A percentile compares a stretch with the other conserved stretches of the same genome.
phyloP scores from a whole-genome alignment of 805 yeast genomes.

The Candida pini region DNA sequence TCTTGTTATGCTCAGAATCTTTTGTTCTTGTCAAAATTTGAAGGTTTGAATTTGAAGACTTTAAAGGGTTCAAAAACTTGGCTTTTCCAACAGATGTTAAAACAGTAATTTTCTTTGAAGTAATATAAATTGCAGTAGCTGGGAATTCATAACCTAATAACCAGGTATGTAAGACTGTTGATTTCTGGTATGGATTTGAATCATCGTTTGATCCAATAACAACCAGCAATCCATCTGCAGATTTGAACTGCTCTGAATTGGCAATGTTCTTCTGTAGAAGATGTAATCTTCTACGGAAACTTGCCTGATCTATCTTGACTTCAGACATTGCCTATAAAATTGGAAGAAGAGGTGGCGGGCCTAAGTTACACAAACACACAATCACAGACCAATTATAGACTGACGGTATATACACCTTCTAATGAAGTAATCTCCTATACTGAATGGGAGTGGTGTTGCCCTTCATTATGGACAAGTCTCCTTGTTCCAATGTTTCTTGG shows the following conservation, averaged over 20 bases:
- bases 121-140: slow-evolving; percentile 72
- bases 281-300: slow-evolving; percentile 51
- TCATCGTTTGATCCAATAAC: slow-evolving; percentile 84
- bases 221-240: slow-evolving; percentile 49
- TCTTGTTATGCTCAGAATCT: slow-evolving; percentile 70
- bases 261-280: slow-evolving; percentile 31
- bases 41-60: slow-evolving; percentile 34
- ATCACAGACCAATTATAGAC: too few species aligned
- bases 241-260: slow-evolving; percentile 31
- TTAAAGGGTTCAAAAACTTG: slow-evolving; percentile 62
- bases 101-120: slow-evolving; percentile 52
- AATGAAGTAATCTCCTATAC: too few species aligned
- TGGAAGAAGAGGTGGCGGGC: too few species aligned
- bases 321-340: slow-evolving; percentile 59
- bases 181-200: slow-evolving; percentile 83
- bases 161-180: slow-evolving; percentile 87
- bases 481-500: too few species aligned
- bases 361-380: too few species aligned
- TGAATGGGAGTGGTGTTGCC: too few species aligned
- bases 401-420: too few species aligned
- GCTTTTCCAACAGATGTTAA: slow-evolving; percentile 84
- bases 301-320: slow-evolving; percentile 46
- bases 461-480: too few species aligned
- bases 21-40: slow-evolving; percentile 73
- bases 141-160: slow-evolving; percentile 91